Evolutionary conservation across 495 filamentous ascomycete species (phyloP).

Genomic region (Talaromyces liani): DNA sequence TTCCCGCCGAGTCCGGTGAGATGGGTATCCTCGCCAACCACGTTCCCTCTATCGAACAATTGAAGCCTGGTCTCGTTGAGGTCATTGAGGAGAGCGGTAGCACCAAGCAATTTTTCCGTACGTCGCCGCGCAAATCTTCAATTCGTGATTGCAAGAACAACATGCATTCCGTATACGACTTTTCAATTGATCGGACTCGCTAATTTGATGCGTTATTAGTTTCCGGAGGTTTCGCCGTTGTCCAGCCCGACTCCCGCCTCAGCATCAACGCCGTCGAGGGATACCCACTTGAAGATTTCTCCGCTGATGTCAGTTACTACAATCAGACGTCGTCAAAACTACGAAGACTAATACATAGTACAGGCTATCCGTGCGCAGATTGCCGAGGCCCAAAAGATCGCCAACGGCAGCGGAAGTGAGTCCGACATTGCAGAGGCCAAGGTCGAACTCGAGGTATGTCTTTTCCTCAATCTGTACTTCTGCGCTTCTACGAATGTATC

Average conservation of each 20-base stretch:
- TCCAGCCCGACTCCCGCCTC: conserved; percentile 88
- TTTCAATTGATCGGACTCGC: background rate
- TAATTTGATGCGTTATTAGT: conserved; percentile 42
- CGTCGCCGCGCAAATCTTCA: conserved; percentile 28
- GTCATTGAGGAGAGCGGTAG: conserved; percentile 87
- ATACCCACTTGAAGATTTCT: conserved; percentile 92
- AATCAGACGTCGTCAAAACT: background rate
- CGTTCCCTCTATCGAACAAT: conserved; percentile 97
- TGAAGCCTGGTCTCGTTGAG: conserved; percentile 93
- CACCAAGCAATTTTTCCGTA: conserved; percentile 98
- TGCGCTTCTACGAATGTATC: background rate
- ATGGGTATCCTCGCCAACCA: conserved; percentile 99
- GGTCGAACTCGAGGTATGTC: conserved; percentile 89
- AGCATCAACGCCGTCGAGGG: conserved; percentile 98
- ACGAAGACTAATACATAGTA: conserved; percentile 10
- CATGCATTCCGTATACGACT: no score
- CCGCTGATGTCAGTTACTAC: conserved; percentile 54
- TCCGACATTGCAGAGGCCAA: conserved; percentile 97
- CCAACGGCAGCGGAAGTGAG: conserved; percentile 83
- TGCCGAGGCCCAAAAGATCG: conserved; percentile 91
- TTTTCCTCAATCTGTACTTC: background rate
- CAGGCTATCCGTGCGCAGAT: conserved; percentile 51
- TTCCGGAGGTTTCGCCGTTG: conserved; percentile 92
- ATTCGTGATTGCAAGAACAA: conserved; percentile 11
- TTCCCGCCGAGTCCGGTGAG: conserved; percentile 94